A percentile compares a stretch with the other conserved stretches of the same genome.
Conservation (phyloP, 2,329 filamentous ascomycete species). For the Scolecobasidium constrictum region DNA sequence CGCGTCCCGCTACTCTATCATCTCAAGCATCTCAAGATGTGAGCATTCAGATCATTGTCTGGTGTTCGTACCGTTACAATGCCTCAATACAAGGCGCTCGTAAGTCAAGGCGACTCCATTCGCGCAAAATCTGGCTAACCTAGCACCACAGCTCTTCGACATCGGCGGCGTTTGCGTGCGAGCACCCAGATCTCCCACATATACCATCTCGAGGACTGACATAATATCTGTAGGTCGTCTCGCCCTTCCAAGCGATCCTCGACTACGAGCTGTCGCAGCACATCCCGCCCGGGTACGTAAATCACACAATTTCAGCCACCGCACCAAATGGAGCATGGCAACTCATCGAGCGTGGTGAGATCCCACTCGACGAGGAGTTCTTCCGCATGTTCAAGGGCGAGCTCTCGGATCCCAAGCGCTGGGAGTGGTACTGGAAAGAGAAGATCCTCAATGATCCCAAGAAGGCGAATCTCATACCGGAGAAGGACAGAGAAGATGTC, state of each 20-base stretch:
- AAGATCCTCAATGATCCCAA: constrained; percentile 34
- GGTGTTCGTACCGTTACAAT: too few relatives aligned
- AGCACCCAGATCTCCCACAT: constrained; percentile 6
- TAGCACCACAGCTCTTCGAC: constrained; percentile 72
- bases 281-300: constrained; percentile 84
- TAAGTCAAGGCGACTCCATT: too few relatives aligned
- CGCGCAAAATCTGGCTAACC: too few relatives aligned
- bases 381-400: constrained; percentile 68
- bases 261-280: constrained; percentile 70
- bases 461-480: constrained; percentile 17
- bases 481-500: not conserved
- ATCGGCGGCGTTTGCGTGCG: constrained; percentile 83
- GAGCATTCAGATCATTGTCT: too few relatives aligned
- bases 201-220: not conserved
- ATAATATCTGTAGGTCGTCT: constrained; percentile 54
- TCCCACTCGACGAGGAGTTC: constrained; percentile 63
- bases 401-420: constrained; percentile 54
- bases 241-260: constrained; percentile 85
- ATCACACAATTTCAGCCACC: constrained; percentile 73
- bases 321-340: constrained; percentile 80
- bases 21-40: too few relatives aligned
- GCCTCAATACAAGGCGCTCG: too few relatives aligned
- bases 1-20: too few relatives aligned
- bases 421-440: constrained; percentile 48
- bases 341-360: constrained; percentile 71